phyloP scores from a whole-genome alignment of 768 basidiomycete genomes.

The Podaxis mareebaensis region DNA sequence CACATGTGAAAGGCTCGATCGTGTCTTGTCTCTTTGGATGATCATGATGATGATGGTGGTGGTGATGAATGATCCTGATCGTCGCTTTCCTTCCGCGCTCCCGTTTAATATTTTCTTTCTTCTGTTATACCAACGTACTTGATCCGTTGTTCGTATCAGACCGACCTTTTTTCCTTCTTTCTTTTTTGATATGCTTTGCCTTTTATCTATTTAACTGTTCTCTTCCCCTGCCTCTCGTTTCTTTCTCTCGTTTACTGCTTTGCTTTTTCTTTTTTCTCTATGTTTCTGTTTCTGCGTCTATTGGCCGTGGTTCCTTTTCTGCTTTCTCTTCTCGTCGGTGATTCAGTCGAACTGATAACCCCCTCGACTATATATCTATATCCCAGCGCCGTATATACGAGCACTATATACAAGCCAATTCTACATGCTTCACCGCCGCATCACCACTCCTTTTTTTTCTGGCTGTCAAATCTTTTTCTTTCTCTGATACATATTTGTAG shows the following conservation, averaged over 20 bases:
- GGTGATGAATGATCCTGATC: background rate
- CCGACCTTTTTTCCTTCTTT: constrained; percentile 8
- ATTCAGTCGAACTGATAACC: constrained; percentile 5
- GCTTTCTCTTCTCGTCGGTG: background rate
- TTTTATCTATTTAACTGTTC: background rate
- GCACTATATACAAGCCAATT: background rate
- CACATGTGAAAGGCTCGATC: background rate
- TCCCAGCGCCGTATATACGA: background rate
- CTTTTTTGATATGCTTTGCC: background rate
- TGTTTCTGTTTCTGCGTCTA: background rate
- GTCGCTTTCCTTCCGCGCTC: background rate
- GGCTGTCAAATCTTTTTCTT: background rate
- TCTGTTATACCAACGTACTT: constrained; percentile 4
- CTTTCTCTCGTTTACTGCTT: background rate
- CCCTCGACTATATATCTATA: background rate
- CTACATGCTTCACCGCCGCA: background rate
- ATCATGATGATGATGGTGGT: background rate
- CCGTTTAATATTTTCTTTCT: background rate
- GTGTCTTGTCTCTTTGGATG: background rate
- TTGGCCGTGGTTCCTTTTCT: background rate
- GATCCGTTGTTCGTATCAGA: constrained; percentile 18
- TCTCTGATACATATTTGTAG: background rate
- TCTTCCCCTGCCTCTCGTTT: background rate
- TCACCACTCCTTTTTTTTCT: background rate
- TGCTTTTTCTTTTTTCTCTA: background rate